Evolutionary conservation across 1,284 basidiomycete genomes (phyloP).

Genomic region (Ustilago cynodontis): DNA sequence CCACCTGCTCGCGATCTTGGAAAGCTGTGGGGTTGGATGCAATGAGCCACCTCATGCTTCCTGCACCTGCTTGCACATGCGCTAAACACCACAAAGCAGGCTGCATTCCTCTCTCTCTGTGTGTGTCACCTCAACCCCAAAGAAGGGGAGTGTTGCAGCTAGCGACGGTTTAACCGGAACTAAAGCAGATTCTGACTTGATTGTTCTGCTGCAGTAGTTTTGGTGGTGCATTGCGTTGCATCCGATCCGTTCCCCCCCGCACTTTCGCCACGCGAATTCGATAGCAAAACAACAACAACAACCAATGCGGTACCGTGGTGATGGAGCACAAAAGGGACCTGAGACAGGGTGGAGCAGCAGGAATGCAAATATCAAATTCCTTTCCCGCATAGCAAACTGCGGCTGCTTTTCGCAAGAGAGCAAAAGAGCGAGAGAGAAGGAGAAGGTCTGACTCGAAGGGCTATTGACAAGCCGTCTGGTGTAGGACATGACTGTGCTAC

Average conservation of each 20-base stretch:
- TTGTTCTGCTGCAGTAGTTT: neutral
- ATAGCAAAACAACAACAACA: no score
- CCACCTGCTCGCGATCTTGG: no score
- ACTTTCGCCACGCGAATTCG: constrained; percentile 8
- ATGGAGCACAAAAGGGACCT: constrained; percentile 1
- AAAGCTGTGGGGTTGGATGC: neutral
- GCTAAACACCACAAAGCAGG: neutral
- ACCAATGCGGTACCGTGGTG: neutral
- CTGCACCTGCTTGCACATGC: no score
- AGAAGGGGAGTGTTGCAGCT: neutral
- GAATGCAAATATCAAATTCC: constrained; percentile 6
- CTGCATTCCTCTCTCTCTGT: constrained; percentile 6
- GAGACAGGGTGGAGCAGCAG: constrained; percentile 1
- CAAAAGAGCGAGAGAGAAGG: no score
- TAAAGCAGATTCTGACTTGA: neutral
- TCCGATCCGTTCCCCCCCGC: constrained; percentile 29
- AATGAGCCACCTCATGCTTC: neutral
- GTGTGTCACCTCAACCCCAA: constrained; percentile 5
- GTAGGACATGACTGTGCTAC: no score
- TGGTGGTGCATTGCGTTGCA: neutral
- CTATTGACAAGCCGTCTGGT: no score
- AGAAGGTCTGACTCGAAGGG: no score
- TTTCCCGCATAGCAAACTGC: neutral
- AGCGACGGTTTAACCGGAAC: constrained; percentile 18
- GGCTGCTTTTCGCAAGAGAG: no score